A percentile compares a stretch with the other conserved stretches of the same genome.
phyloP scores from a whole-genome alignment of 108 stramenopile genomes.

The Mayamaea pseudoterrestris region DNA sequence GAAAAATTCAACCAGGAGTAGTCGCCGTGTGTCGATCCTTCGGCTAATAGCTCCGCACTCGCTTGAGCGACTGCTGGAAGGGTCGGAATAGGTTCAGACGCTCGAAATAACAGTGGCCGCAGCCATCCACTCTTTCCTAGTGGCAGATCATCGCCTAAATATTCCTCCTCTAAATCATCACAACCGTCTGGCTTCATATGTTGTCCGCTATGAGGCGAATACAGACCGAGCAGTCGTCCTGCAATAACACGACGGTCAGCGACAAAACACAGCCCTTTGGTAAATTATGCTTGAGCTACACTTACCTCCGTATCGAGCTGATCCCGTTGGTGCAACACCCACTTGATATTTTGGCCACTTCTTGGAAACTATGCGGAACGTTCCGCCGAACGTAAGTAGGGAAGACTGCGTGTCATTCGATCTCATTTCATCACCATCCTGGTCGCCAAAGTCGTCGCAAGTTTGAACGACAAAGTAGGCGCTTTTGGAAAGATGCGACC shows the following conservation, averaged over 20 bases:
- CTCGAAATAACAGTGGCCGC: conserved; percentile 20
- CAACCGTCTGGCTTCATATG: conserved; percentile 18
- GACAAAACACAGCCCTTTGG: too few species aligned
- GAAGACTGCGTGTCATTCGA: conserved; percentile 22
- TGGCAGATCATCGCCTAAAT: conserved; percentile 21
- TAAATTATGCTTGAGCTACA: too few species aligned
- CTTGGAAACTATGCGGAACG: conserved; percentile 54
- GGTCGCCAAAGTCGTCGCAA: conserved; percentile 12
- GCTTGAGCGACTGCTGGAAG: not conserved
- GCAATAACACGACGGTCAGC: too few species aligned
- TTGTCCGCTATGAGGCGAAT: conserved; percentile 15
- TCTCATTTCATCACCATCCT: conserved; percentile 12
- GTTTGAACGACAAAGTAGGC: conserved; percentile 49
- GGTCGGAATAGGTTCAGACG: conserved; percentile 5
- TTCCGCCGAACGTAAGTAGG: conserved; percentile 44
- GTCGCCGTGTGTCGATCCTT: not conserved
- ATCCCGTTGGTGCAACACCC: conserved; percentile 53
- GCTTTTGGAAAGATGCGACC: conserved; percentile 61
- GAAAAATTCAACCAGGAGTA: conserved; percentile 9
- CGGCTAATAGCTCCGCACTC: not conserved
- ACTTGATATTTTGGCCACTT: conserved; percentile 72
- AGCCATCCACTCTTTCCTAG: conserved; percentile 28
- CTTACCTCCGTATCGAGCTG: conserved; percentile 75
- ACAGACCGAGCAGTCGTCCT: conserved; percentile 72
- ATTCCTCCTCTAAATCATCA: conserved; percentile 30